Base-by-base conservation (phyloP, 2,329 filamentous ascomycete species). In the Akanthomyces dipterigenus region DNA sequence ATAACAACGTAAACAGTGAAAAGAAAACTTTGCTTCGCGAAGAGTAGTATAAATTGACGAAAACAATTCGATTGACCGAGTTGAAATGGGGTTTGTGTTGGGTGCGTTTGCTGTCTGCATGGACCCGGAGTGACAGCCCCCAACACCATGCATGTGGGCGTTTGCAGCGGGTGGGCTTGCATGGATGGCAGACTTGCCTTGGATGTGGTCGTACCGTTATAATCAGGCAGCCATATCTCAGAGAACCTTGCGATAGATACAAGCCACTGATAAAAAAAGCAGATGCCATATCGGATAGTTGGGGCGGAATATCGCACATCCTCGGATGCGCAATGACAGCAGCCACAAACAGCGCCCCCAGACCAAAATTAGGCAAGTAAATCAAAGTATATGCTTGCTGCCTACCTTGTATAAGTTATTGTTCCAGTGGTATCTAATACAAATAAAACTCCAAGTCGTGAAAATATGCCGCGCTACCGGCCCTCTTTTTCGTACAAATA, bases 361-460 rank as follows among this genome's bases (percentile, higher is more conserved):
- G 18, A 16, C n/a, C 7, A 5, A 28, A 9, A 12, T n/a, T 22
- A 42, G 46, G 18, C 22, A 24, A 16, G n/a, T 34, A 43, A 34
- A 59, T 51, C 24, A 31, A 45, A 34, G 16, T 48, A 42, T 49
- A 42, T 40, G 31, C 16, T 48, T 46, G 40, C 40, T 59, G 38
- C 46, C 50, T 46, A 24, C n/a, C n/a, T n/a, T n/a, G n/a, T 22
- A 26, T 43, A 49, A 42, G 31, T n/a, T 56, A 40, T 45, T 38
- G 31, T 45, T 40, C 31, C 43, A 42, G n/a, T 50, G 61, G 56
- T 54, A 63, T 59, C 43, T 51, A 60, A 22, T 48, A 56, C 55
- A 54, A 58, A 42, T n/a, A 63, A 62, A 45, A 49, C 56, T 55
- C 51, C 46, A 45, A 48, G 28, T 59, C 55, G 38, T 62, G 50